Conservation (phyloP, 805 yeast genomes). For the Saturnispora galanensis region DNA sequence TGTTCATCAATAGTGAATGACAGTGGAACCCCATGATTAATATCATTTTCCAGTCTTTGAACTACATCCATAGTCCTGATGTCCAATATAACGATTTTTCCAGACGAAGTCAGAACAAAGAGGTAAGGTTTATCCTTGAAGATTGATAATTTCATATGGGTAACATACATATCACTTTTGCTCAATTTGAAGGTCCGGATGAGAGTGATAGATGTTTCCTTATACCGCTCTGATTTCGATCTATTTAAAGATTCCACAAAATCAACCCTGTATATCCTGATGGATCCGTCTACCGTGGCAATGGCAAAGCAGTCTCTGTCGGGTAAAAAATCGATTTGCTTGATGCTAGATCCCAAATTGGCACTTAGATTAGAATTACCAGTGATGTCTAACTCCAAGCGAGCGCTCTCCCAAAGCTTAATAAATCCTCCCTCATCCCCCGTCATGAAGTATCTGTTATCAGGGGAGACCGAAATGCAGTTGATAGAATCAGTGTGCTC, state of each 20-base stretch:
- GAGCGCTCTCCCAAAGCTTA: conserved; percentile 67
- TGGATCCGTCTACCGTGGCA: conserved; percentile 36
- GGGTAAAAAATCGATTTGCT: conserved; percentile 40
- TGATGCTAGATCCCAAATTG: conserved; percentile 41
- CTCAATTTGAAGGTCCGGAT: conserved; percentile 35
- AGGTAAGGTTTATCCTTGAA: conserved; percentile 34
- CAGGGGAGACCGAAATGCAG: conserved; percentile 48
- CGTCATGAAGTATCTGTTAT: conserved; percentile 57
- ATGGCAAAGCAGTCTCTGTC: conserved; percentile 52
- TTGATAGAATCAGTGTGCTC: conserved; percentile 56
- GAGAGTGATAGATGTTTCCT: conserved; percentile 16
- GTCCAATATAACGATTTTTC: conserved; percentile 46
- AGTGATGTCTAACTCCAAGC: conserved; percentile 52
- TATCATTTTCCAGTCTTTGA: conserved; percentile 40
- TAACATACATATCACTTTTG: conserved; percentile 30
- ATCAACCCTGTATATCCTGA: conserved; percentile 34
- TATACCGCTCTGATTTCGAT: conserved; percentile 5
- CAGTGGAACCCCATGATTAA: conserved; percentile 56
- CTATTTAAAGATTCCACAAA: conserved; percentile 15
- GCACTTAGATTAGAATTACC: conserved; percentile 39
- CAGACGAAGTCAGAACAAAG: conserved; percentile 41
- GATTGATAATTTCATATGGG: conserved; percentile 33
- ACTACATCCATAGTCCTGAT: conserved; percentile 42
- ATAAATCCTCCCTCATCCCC: conserved; percentile 70
- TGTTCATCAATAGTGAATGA: conserved; percentile 47